Conservation (phyloP, 1,284 basidiomycete species). For the Ustilago nuda region DNA sequence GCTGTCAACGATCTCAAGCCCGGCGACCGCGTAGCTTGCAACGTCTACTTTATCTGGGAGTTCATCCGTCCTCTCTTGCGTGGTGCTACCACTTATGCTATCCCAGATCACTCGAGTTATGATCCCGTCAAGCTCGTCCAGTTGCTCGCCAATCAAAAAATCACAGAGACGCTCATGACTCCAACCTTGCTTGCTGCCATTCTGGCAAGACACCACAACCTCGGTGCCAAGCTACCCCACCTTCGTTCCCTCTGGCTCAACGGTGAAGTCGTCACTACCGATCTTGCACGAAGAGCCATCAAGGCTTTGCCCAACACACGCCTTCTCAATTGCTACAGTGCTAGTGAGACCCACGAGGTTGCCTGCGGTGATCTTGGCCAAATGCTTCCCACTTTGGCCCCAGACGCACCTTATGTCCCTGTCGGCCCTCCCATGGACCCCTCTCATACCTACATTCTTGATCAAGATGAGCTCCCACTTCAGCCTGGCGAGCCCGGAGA, state of each 20-base stretch:
- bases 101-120: conserved; percentile 65
- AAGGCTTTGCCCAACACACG: conserved; percentile 62
- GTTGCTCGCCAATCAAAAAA: conserved; percentile 53
- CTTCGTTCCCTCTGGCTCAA: conserved; percentile 67
- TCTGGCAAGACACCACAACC: conserved; percentile 58
- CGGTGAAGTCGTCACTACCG: conserved; percentile 68
- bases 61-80: conserved; percentile 66
- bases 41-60: conserved; percentile 69
- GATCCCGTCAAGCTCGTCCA: conserved; percentile 64
- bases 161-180: conserved; percentile 69
- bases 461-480: conserved; percentile 56
- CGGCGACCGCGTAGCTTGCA: conserved; percentile 66
- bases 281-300: conserved; percentile 61
- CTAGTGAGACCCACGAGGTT: conserved; percentile 68
- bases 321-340: conserved; percentile 67
- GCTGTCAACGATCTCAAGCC: conserved; percentile 58
- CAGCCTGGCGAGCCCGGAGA: conserved; percentile 58
- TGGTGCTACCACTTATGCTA: conserved; percentile 65
- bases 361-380: conserved; percentile 62
- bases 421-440: conserved; percentile 64
- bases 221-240: conserved; percentile 54
- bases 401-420: conserved; percentile 55
- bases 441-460: conserved; percentile 63
- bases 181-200: conserved; percentile 66
- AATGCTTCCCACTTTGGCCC: conserved; percentile 33